These are phyloP conservation scores for Trifolium dubium DNA, from an alignment of 306 rosid species.

Conservation along the genomic window DNA sequence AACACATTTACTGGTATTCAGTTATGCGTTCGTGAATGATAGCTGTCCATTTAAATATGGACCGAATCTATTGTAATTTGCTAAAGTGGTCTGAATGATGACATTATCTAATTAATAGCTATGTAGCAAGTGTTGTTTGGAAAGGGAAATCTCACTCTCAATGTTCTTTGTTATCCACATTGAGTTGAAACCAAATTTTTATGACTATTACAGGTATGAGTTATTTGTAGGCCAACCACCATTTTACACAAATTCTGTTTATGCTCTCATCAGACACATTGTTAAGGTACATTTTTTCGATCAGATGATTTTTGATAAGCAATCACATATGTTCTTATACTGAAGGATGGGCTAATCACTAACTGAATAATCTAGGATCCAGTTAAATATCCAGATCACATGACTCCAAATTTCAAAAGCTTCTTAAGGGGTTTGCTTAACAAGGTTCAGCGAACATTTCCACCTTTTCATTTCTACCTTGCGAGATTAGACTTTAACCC, in stretches of 20 bases:
- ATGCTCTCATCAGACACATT: slow-evolving; percentile 92
- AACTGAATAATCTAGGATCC: slow-evolving; percentile 74
- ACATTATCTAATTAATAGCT: slow-evolving; percentile 30
- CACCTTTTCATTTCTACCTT: background rate
- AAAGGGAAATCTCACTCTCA: slow-evolving; percentile 20
- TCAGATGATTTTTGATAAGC: slow-evolving; percentile 5
- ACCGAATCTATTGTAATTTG: too few relatives aligned
- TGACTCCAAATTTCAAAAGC: slow-evolving; percentile 83
- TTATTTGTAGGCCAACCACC: slow-evolving; percentile 99
- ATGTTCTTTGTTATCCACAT: slow-evolving; percentile 36
- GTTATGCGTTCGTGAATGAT: slow-evolving; percentile 22
- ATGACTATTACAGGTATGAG: slow-evolving; percentile 75
- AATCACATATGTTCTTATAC: slow-evolving; percentile 9
- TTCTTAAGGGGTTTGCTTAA: slow-evolving; percentile 91
- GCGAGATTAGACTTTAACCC: slow-evolving; percentile 37
- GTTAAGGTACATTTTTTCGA: slow-evolving; percentile 71
- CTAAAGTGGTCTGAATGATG: slow-evolving; percentile 34
- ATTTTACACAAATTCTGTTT: slow-evolving; percentile 94
- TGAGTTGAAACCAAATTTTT: slow-evolving; percentile 41
- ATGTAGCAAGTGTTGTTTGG: slow-evolving; percentile 25
- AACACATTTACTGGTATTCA: slow-evolving; percentile 37
- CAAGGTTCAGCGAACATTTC: slow-evolving; percentile 65
- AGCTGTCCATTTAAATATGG: slow-evolving; percentile 32
- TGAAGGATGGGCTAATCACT: slow-evolving; percentile 41
- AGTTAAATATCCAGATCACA: slow-evolving; percentile 91